Evolutionary conservation across 2,329 filamentous ascomycete species (phyloP), one percentile per base, ranked within the genome.

Genomic region (Aspergillus chevalieri): DNA sequence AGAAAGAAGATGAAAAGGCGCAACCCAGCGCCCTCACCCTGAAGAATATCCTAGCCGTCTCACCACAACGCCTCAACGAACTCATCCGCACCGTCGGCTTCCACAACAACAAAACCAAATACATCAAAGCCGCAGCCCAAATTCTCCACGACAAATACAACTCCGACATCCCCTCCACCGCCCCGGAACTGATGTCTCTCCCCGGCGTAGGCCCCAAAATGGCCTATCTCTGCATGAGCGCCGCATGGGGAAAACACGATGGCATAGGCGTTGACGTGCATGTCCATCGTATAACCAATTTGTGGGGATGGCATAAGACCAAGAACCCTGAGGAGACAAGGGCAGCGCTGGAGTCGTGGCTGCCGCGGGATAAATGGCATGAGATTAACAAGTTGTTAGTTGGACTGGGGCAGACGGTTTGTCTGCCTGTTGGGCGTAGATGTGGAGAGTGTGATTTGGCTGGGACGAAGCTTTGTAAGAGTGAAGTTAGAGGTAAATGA

Each of bases 261-360:
- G 91, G 91, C 6, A 95, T 96, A 56, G 91, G 91, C 22, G 91
- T 96, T 44, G 91, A 96, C 67, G 90, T 95, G 4, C 91, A 96
- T 69, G 91, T 96, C 3, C 91, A 95, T 71, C 86, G 91, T 48
- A 94, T 96, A 69, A 92, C 89, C 46, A 95, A 95, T 71, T 75
- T 95, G 24, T 95, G 90, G 90, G 87, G 88, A 3, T 96, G 91
- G 91, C 82, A 94, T 66, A 82, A 81, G 66, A 92, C 86, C 2
- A 84, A 82, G 60, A 86, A 76, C 10, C 91, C 91, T 0, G 91
- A 96, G 73, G 86, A 88, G 65, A 95, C 91, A 26, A 78, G 91
- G 41, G 72, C 77, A 47, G 81, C 83, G 30, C 75, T 96, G 51
- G 81, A 96, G 73, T 77, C 77, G 14, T 96, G 91, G 91, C 74